phyloP scores from a whole-genome alignment of 495 filamentous ascomycete genomes.

The Penicillium fimorum region DNA sequence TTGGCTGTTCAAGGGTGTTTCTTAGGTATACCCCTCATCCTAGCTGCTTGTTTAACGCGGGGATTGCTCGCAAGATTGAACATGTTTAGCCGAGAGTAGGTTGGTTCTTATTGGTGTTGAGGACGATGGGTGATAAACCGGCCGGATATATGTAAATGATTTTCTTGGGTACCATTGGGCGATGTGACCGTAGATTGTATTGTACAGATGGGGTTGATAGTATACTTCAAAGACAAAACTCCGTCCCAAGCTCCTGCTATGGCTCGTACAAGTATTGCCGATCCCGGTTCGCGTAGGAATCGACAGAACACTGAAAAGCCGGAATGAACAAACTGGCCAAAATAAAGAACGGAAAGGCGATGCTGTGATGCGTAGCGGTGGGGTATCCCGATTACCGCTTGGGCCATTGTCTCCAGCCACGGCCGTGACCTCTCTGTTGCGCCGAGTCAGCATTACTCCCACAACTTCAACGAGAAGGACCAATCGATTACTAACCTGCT shows the following conservation, averaged over 20 bases:
- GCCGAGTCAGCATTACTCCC: slow-evolving; percentile 23
- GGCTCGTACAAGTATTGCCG: slow-evolving; percentile 28
- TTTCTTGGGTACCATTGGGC: slow-evolving; percentile 10
- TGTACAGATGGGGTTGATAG: slow-evolving; percentile 25
- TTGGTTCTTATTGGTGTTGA: background rate
- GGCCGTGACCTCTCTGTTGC: slow-evolving; percentile 73
- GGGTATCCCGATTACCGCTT: slow-evolving; percentile 41
- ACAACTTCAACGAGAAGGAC: background rate
- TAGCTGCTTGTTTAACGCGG: background rate
- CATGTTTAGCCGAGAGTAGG: background rate
- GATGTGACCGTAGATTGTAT: slow-evolving; percentile 18
- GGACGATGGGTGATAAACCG: background rate
- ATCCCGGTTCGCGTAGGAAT: slow-evolving; percentile 10
- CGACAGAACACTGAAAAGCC: slow-evolving; percentile 31
- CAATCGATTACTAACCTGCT: slow-evolving; percentile 63
- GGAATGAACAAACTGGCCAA: slow-evolving; percentile 11
- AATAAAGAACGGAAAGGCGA: slow-evolving; percentile 19
- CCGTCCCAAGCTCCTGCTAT: slow-evolving; percentile 34
- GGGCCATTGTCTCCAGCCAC: slow-evolving; percentile 90
- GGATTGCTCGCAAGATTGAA: background rate
- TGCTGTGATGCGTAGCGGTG: background rate
- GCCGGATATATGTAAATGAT: slow-evolving; percentile 3
- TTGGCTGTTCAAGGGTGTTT: background rate
- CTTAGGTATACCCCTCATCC: background rate
- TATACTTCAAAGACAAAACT: slow-evolving; percentile 28